These are phyloP conservation scores for Arachis hypogaea DNA, from an alignment of 306 rosid species.

Conservation along the genomic window DNA sequence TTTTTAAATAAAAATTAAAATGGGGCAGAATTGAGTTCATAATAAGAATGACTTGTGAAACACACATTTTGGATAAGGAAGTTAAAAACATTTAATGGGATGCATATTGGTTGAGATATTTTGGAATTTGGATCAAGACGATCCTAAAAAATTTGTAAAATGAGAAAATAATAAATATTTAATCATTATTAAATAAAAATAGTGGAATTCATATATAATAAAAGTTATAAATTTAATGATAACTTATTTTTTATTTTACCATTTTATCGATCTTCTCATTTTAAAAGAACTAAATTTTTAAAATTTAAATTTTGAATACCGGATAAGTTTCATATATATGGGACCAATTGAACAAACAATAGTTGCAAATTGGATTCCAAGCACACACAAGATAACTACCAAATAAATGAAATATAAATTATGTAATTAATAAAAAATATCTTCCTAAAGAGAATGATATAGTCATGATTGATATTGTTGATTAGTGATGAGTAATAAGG, in stretches of 20 bases:
- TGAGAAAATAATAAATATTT: too few species aligned
- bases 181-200: too few species aligned
- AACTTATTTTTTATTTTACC: too few species aligned
- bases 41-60: conserved; percentile 18
- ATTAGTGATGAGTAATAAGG: not conserved
- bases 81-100: not conserved
- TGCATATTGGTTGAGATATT: conserved; percentile 6
- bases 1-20: too few species aligned
- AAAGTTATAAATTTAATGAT: too few species aligned
- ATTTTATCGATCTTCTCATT: too few species aligned
- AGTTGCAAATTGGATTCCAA: conserved; percentile 19
- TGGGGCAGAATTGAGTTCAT: conserved; percentile 1
- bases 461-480: conserved; percentile 16
- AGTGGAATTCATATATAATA: too few species aligned
- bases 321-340: conserved; percentile 1
- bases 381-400: conserved; percentile 33
- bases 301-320: not conserved
- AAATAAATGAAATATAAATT: not conserved
- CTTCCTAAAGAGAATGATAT: not conserved
- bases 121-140: not conserved
- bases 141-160: too few species aligned
- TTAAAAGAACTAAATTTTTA: too few species aligned
- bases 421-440: not conserved
- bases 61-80: conserved; percentile 29
- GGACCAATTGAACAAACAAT: conserved; percentile 2